These are phyloP conservation scores for Epichloe bromicola DNA, from an alignment of 2,329 filamentous ascomycete genomes.

Conservation along the genomic window DNA sequence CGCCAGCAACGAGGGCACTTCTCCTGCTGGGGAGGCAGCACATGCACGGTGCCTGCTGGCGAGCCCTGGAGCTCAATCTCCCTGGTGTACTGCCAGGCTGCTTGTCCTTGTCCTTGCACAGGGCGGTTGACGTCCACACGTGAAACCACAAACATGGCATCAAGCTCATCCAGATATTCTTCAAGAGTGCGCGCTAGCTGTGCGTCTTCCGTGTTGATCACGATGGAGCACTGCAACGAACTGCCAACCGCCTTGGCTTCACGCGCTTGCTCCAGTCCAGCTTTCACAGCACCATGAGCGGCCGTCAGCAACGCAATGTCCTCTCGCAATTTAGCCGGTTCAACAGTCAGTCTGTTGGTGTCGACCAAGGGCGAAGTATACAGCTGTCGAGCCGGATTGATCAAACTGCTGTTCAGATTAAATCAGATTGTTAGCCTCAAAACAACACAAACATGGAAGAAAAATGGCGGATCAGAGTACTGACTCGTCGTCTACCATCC, in stretches of 20 bases:
- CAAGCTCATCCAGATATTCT: slow-evolving; percentile 38
- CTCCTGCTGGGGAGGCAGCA: slow-evolving; percentile 34
- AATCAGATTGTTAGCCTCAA: too few relatives aligned
- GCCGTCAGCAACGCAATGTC: slow-evolving; percentile 36
- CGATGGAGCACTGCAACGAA: slow-evolving; percentile 64
- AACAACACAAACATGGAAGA: background rate
- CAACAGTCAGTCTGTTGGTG: slow-evolving; percentile 23
- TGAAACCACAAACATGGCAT: slow-evolving; percentile 57
- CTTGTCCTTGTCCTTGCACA: slow-evolving; percentile 13
- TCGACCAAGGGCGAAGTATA: slow-evolving; percentile 32
- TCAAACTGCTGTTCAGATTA: slow-evolving; percentile 13
- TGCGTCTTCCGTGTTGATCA: slow-evolving; percentile 33
- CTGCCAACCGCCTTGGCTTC: slow-evolving; percentile 61
- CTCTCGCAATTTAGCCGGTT: slow-evolving; percentile 26
- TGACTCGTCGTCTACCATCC: slow-evolving; percentile 39
- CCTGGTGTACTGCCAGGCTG: slow-evolving; percentile 29
- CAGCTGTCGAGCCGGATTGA: slow-evolving; percentile 33
- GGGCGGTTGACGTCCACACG: slow-evolving; percentile 37
- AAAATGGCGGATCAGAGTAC: slow-evolving; percentile 10
- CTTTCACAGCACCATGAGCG: slow-evolving; percentile 56
- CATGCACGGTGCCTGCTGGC: slow-evolving; percentile 25
- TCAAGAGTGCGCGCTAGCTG: slow-evolving; percentile 22
- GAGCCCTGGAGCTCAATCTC: slow-evolving; percentile 28
- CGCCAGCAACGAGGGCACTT: slow-evolving; percentile 91
- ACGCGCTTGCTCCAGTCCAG: slow-evolving; percentile 60